Evolutionary conservation across 2,329 filamentous ascomycete species (phyloP).

Genomic region (Lachnellula arida): DNA sequence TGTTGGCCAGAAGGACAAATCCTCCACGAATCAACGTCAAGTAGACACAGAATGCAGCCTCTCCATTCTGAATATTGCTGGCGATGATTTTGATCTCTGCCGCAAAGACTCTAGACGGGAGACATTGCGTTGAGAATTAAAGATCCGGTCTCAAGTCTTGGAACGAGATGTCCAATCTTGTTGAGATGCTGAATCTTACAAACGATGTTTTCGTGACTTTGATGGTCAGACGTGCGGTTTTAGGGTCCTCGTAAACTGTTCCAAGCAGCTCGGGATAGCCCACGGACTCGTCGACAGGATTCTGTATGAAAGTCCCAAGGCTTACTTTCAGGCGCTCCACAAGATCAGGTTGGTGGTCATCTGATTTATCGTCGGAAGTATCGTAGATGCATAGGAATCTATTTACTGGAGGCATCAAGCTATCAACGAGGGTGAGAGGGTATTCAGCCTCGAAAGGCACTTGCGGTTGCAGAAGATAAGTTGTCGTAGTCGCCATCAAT

Average conservation of each 20-base stretch:
- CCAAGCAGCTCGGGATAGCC: conserved; percentile 3
- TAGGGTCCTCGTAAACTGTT: conserved; percentile 1
- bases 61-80: background rate
- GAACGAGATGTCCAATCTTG: background rate
- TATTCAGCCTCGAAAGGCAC: conserved; percentile 7
- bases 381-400: conserved; percentile 8
- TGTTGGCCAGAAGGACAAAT: conserved; percentile 5
- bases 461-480: background rate
- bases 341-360: conserved; percentile 1
- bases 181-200: conserved; percentile 4
- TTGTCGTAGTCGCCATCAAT: background rate
- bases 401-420: conserved; percentile 6
- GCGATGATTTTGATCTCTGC: background rate
- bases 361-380: background rate
- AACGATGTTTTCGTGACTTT: conserved; percentile 6
- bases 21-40: conserved; percentile 9
- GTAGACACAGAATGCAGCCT: conserved; percentile 2
- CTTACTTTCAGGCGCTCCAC: conserved; percentile 3
- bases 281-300: conserved; percentile 1
- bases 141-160: conserved; percentile 1
- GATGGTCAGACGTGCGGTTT: background rate
- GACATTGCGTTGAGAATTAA: conserved; percentile 2
- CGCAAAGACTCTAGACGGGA: conserved; percentile 4
- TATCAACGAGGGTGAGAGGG: conserved; percentile 5
- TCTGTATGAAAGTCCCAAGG: conserved; percentile 3